Conservation (phyloP, 2,329 filamentous ascomycete genomes). For the Tolypocladium endophyticum region DNA sequence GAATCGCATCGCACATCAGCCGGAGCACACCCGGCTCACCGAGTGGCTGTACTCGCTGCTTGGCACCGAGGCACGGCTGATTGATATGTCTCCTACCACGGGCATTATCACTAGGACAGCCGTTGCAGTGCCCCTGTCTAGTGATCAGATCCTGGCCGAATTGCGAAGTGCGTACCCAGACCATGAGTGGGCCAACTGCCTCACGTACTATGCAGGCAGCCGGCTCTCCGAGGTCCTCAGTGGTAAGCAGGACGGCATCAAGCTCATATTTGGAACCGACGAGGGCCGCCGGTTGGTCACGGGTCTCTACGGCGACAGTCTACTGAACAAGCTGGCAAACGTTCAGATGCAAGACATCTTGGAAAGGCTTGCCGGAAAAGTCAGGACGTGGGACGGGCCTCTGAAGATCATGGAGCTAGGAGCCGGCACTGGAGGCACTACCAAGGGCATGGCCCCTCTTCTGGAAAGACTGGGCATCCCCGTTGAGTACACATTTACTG, state of each 20-base stretch:
- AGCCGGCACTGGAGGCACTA: neutral
- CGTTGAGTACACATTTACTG: neutral
- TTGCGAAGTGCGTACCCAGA: neutral
- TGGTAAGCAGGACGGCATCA: neutral
- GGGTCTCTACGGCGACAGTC: neutral
- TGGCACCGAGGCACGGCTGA: neutral
- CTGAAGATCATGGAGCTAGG: neutral
- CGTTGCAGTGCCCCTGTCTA: neutral
- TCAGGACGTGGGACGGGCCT: neutral
- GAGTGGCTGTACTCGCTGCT: neutral
- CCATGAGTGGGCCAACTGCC: neutral
- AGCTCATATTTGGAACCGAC: neutral
- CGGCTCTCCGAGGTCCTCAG: neutral
- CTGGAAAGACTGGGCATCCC: neutral
- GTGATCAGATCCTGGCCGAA: neutral
- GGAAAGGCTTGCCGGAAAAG: neutral
- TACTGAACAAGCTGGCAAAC: neutral
- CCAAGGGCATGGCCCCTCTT: neutral
- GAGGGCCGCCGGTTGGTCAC: neutral
- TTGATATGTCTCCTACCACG: neutral
- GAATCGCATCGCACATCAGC: neutral
- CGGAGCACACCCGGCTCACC: neutral
- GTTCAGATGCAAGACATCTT: neutral
- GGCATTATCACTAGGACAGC: neutral
- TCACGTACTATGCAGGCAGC: neutral